A percentile compares a stretch with the other conserved stretches of the same genome.
Evolutionary conservation across 176 grass and related monocot species (phyloP).

Genomic region (Musa itinerans): DNA sequence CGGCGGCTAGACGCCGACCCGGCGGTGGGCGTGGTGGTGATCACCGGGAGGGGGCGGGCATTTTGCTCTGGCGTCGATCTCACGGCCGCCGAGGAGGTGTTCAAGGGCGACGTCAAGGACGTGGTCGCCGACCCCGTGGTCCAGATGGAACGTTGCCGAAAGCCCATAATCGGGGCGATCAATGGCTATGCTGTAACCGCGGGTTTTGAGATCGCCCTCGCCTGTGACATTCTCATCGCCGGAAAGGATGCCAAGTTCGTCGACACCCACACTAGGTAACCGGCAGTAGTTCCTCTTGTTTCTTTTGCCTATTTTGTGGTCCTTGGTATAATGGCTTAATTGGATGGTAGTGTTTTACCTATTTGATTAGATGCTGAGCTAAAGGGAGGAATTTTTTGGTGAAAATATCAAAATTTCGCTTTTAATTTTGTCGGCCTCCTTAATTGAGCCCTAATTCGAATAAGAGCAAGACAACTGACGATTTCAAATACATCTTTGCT

Average conservation of each 20-base stretch:
- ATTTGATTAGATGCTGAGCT: too few relatives aligned
- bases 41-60: slow-evolving; percentile 51
- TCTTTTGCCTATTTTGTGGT: too few relatives aligned
- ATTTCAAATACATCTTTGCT: too few relatives aligned
- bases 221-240: slow-evolving; percentile 74
- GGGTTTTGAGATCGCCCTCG: slow-evolving; percentile 81
- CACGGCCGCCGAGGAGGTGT: slow-evolving; percentile 67
- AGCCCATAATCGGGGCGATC: slow-evolving; percentile 75
- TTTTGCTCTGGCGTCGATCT: slow-evolving; percentile 96
- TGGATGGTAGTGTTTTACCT: too few relatives aligned
- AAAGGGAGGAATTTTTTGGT: too few relatives aligned
- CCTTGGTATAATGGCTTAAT: too few relatives aligned
- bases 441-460: too few relatives aligned
- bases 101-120: slow-evolving; percentile 93
- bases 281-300: not conserved
- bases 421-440: too few relatives aligned
- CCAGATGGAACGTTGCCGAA: slow-evolving; percentile 64
- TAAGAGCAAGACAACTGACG: too few relatives aligned
- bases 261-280: slow-evolving; percentile 78
- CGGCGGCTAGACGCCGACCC: slow-evolving; percentile 47
- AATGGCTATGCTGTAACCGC: slow-evolving; percentile 78
- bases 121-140: slow-evolving; percentile 42
- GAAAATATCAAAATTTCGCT: too few relatives aligned
- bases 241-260: slow-evolving; percentile 76
- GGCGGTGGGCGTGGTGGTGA: slow-evolving; percentile 53